Evolutionary conservation across 305 asterid species (phyloP), one percentile per base, ranked within the genome.

Genomic region (Rubia balearica): DNA sequence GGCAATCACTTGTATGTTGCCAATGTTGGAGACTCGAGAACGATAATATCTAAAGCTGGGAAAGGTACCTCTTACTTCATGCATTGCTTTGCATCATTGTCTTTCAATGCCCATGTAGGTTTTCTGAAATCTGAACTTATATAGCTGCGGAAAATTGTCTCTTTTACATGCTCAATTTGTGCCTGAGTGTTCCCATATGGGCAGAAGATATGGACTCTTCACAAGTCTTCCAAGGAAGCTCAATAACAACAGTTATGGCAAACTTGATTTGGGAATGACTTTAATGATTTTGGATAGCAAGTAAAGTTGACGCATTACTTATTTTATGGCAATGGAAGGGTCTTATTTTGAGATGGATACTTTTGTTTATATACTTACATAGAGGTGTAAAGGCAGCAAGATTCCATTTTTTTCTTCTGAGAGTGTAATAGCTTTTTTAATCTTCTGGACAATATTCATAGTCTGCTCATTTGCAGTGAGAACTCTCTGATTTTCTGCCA

Each of bases 21-120:
- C 76, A 94, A 95, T 84, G 99, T 95, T 77, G 99, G 99, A 69
- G 99, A 95, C 79, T 95, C 99, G 43, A 89, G 98, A 79, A 88
- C 99, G 74, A 85, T 95, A 71, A 83, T 91, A 79, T 95, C 96
- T 6, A 88, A 86, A 86, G 90, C 92, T 67, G 99, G 99, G 74
- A 86, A 84, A 87, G 99, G 99, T 94, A 86, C 33, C 41, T 43
- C 24, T 46, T 66, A 22, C 22, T 73, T 6, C 7, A 21, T 55
- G 1, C 43, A 17, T 16, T 41, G 8, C 14, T 63, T 9, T 36
- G 14, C 41, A 27, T 61, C 16, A 42, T n/a, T 13, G 27, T 12
- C 21, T 33, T 1, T 56, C 61, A 19, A 7, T 21, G 33, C 61
- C 13, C 59, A 43, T 73, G 24, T 33, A 38, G 33, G n/a, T 40